These are phyloP conservation scores for Eutreptiella sp. DNA, from an alignment of 208 protist species.

Conservation along the genomic window DNA sequence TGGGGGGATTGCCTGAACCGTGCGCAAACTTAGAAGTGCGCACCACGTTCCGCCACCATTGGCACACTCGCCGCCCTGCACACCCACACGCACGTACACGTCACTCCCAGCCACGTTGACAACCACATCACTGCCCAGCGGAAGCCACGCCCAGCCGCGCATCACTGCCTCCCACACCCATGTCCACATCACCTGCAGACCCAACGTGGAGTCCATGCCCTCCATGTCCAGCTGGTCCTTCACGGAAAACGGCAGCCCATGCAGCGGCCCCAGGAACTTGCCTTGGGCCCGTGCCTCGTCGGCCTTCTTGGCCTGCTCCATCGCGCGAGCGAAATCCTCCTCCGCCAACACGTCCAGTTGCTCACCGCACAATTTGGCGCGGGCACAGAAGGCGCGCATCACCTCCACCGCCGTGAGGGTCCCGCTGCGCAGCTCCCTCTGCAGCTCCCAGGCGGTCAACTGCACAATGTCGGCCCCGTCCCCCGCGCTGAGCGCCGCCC, in stretches of 20 bases:
- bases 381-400: slow-evolving; percentile 8
- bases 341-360: slow-evolving; percentile 16
- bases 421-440: not conserved
- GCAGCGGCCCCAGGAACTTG: slow-evolving; percentile 11
- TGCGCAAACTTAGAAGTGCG: too few relatives aligned
- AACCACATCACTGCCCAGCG: too few relatives aligned
- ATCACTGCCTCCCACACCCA: too few relatives aligned
- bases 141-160: too few relatives aligned
- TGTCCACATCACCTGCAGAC: not conserved
- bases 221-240: slow-evolving; percentile 30
- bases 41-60: too few relatives aligned
- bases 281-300: slow-evolving; percentile 13
- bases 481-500: too few relatives aligned
- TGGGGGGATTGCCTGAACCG: too few relatives aligned
- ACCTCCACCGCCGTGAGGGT: slow-evolving; percentile 6
- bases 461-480: slow-evolving; percentile 1
- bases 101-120: too few relatives aligned
- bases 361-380: slow-evolving; percentile 8
- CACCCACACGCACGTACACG: slow-evolving; percentile 2
- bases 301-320: slow-evolving; percentile 3
- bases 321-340: slow-evolving; percentile 13
- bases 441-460: slow-evolving; percentile 7
- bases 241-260: slow-evolving; percentile 24
- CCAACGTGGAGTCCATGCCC: slow-evolving; percentile 20
- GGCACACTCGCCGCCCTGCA: too few relatives aligned